A percentile compares a stretch with the other conserved stretches of the same genome.
phyloP scores from a whole-genome alignment of 345 rosid genomes.

The Populus simonii region DNA sequence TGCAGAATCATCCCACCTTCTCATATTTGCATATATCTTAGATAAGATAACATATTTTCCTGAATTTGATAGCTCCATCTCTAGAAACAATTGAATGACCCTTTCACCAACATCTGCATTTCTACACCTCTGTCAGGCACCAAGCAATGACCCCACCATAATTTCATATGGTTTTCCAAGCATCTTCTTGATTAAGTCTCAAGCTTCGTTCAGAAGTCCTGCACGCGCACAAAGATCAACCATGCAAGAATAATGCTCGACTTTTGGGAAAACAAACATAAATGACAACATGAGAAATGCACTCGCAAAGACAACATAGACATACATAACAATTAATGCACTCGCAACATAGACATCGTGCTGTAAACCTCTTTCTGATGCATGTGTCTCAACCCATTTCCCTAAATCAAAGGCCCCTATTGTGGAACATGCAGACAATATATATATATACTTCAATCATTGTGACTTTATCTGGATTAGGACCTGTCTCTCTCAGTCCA shows the following conservation, averaged over 20 bases:
- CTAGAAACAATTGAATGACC: slow-evolving; percentile 54
- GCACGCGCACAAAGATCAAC: slow-evolving; percentile 82
- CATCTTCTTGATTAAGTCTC: slow-evolving; percentile 66
- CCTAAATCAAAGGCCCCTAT: slow-evolving; percentile 32
- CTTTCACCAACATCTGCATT: slow-evolving; percentile 47
- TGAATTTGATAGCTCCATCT: slow-evolving; percentile 28
- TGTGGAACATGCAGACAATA: too few relatives aligned
- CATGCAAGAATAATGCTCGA: slow-evolving; percentile 88
- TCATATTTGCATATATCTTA: slow-evolving; percentile 64
- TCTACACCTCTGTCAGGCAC: slow-evolving; percentile 71
- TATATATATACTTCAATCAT: too few relatives aligned
- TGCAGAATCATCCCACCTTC: slow-evolving; percentile 74
- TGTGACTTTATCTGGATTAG: too few relatives aligned
- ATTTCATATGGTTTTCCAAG: slow-evolving; percentile 81
- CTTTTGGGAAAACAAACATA: slow-evolving; percentile 52
- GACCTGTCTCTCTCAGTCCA: too few relatives aligned
- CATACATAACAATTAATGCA: slow-evolving; percentile 85
- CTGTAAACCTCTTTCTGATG: too few relatives aligned
- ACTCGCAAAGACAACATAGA: too few relatives aligned
- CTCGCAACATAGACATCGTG: too few relatives aligned
- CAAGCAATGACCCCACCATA: slow-evolving; percentile 69
- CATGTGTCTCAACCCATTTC: slow-evolving; percentile 47
- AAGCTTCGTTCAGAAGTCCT: slow-evolving; percentile 59
- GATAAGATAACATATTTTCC: slow-evolving; percentile 46
- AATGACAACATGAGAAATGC: too few relatives aligned